Percentiles rank a stretch among this genome's conserved stretches.
phyloP scores from a whole-genome alignment of 495 filamentous ascomycete genomes.

The Aspergillus asperescens region DNA sequence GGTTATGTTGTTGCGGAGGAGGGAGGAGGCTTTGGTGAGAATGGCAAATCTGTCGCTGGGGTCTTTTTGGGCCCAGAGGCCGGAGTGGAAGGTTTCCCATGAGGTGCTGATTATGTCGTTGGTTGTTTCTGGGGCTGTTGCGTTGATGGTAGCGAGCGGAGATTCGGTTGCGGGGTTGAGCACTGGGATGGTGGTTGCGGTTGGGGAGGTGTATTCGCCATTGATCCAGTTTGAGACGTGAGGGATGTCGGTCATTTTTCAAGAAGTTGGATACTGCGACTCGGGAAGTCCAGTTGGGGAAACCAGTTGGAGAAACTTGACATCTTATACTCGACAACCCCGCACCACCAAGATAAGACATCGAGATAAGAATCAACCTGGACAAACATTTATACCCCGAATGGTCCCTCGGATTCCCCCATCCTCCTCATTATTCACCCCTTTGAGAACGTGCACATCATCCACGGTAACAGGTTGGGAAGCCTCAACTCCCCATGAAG shows the following conservation, averaged over 20 bases:
- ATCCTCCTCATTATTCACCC: slow-evolving; percentile 14
- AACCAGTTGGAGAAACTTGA: neutral
- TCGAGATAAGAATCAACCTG: neutral
- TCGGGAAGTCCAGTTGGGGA: neutral
- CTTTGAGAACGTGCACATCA: slow-evolving; percentile 24
- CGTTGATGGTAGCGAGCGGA: slow-evolving; percentile 39
- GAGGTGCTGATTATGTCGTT: slow-evolving; percentile 41
- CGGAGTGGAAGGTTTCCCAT: slow-evolving; percentile 46
- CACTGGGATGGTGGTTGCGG: slow-evolving; percentile 14
- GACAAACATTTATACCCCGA: slow-evolving; percentile 4
- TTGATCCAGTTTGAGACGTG: slow-evolving; percentile 30
- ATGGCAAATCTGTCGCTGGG: slow-evolving; percentile 50
- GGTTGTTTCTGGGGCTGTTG: slow-evolving; percentile 46
- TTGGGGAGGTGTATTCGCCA: slow-evolving; percentile 17
- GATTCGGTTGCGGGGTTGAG: slow-evolving; percentile 22
- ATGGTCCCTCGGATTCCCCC: neutral
- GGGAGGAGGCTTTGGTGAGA: slow-evolving; percentile 49
- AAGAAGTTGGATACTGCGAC: neutral
- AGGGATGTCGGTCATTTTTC: neutral
- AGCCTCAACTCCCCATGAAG: slow-evolving; percentile 21
- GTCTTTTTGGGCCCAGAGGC: slow-evolving; percentile 54
- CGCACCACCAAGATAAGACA: slow-evolving; percentile 4
- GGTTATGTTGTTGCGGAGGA: slow-evolving; percentile 45
- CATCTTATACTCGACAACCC: neutral
- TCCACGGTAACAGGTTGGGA: slow-evolving; percentile 22